Evolutionary conservation across 768 basidiomycete genomes (phyloP).

Genomic region (Gelatoporia subvermispora): DNA sequence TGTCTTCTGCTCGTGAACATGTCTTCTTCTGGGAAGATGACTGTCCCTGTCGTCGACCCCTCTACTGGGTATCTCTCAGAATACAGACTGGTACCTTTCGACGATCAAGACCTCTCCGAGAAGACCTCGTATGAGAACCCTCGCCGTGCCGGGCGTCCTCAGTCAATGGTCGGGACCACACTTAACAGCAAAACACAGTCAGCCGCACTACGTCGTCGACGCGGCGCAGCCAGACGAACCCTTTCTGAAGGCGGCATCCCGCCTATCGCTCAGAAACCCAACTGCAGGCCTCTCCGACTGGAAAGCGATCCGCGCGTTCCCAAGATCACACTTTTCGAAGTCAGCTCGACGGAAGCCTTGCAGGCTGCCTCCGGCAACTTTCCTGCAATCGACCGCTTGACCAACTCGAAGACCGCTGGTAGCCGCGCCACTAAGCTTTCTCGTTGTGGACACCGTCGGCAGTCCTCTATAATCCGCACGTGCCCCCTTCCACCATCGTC

Average conservation of each 20-base stretch:
- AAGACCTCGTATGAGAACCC: not conserved
- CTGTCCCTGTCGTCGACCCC: conserved; percentile 3
- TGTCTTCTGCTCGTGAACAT: too few species aligned
- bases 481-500: too few species aligned
- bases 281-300: too few species aligned
- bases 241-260: not conserved
- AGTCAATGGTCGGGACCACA: not conserved
- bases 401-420: too few species aligned
- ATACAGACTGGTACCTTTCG: not conserved
- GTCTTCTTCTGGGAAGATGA: conserved; percentile 1
- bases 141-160: not conserved
- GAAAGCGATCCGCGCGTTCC: too few species aligned
- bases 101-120: not conserved
- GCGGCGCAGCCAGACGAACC: not conserved
- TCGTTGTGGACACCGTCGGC: too few species aligned
- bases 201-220: not conserved
- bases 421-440: too few species aligned
- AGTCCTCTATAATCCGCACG: too few species aligned
- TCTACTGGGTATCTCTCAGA: not conserved
- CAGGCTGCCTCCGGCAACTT: too few species aligned
- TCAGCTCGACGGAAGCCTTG: too few species aligned
- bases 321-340: too few species aligned
- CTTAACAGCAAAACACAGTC: not conserved
- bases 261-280: not conserved
- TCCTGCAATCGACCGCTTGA: too few species aligned